phyloP scores from a whole-genome alignment of 2,329 filamentous ascomycete species.

The Pseudogymnoascus sp. region DNA sequence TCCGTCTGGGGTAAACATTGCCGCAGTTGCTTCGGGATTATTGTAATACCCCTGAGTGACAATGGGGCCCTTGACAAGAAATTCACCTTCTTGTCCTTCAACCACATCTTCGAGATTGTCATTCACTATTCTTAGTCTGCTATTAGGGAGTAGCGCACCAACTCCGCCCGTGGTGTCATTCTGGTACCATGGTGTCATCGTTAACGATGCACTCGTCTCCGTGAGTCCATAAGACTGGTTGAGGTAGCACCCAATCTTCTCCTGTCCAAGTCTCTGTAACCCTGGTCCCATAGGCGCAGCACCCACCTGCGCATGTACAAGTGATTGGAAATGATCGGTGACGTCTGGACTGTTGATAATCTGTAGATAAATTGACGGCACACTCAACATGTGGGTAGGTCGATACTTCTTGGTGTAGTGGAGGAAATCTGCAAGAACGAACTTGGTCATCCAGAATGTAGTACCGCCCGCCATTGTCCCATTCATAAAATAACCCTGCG shows the following conservation, averaged over 20 bases:
- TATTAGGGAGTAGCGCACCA: conserved; percentile 62
- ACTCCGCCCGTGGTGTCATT: conserved; percentile 42
- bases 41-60: conserved; percentile 31
- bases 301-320: background rate
- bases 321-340: conserved; percentile 20
- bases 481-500: conserved; percentile 9
- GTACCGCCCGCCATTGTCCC: background rate
- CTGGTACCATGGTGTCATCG: conserved; percentile 55
- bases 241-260: conserved; percentile 59
- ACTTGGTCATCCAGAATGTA: conserved; percentile 53
- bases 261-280: conserved; percentile 51
- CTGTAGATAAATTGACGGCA: conserved; percentile 51
- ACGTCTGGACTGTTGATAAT: conserved; percentile 49
- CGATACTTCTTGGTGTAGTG: conserved; percentile 39
- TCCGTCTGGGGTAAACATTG: conserved; percentile 21
- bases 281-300: conserved; percentile 49
- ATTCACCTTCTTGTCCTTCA: conserved; percentile 27
- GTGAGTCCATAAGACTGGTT: conserved; percentile 86
- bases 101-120: conserved; percentile 41
- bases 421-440: conserved; percentile 48
- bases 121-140: conserved; percentile 57
- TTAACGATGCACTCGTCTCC: conserved; percentile 73
- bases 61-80: conserved; percentile 20
- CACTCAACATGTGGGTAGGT: conserved; percentile 48
- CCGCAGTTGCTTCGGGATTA: conserved; percentile 25